These are phyloP conservation scores for Globisporangium cylindrosporum DNA, from an alignment of 352 stramenopile species.

Conservation along the genomic window DNA sequence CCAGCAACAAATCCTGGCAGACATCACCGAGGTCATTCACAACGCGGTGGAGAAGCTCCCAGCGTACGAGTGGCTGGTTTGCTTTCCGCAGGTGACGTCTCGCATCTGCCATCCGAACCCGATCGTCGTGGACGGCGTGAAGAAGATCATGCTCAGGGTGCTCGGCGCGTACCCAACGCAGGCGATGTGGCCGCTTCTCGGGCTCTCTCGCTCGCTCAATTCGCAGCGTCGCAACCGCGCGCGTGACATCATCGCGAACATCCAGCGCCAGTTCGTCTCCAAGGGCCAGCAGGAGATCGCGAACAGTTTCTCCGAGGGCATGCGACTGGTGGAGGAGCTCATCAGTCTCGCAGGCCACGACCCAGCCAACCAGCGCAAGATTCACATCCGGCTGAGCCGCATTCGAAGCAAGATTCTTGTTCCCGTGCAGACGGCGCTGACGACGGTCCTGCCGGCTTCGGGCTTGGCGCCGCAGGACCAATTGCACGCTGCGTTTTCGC, in stretches of 20 bases:
- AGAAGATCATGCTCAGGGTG: conserved; percentile 92
- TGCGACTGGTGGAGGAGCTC: conserved; percentile 91
- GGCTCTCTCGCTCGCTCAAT: conserved; percentile 91
- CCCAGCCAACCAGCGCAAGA: conserved; percentile 75
- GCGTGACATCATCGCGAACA: conserved; percentile 57
- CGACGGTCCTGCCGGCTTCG: conserved; percentile 65
- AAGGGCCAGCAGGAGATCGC: conserved; percentile 60
- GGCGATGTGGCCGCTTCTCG: conserved; percentile 96
- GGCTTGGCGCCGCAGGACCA: conserved; percentile 56
- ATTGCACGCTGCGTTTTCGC: conserved; percentile 54
- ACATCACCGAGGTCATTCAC: conserved; percentile 65
- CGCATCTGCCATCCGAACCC: conserved; percentile 89
- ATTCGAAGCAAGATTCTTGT: conserved; percentile 75
- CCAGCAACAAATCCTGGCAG: conserved; percentile 59
- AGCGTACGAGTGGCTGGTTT: conserved; percentile 96
- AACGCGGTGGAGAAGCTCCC: conserved; percentile 54
- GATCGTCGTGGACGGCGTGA: conserved; percentile 86
- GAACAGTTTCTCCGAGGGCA: conserved; percentile 85
- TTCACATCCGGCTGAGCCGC: conserved; percentile 70
- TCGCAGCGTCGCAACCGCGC: conserved; percentile 58
- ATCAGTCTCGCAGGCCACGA: conserved; percentile 92
- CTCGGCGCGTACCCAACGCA: conserved; percentile 94
- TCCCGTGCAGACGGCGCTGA: conserved; percentile 75
- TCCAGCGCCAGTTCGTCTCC: conserved; percentile 67
- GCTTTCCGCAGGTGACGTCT: conserved; percentile 97